Percentiles rank a stretch among this genome's conserved stretches.
phyloP scores from a whole-genome alignment of 2,329 filamentous ascomycete species.

The Sclerotinia glacialis region DNA sequence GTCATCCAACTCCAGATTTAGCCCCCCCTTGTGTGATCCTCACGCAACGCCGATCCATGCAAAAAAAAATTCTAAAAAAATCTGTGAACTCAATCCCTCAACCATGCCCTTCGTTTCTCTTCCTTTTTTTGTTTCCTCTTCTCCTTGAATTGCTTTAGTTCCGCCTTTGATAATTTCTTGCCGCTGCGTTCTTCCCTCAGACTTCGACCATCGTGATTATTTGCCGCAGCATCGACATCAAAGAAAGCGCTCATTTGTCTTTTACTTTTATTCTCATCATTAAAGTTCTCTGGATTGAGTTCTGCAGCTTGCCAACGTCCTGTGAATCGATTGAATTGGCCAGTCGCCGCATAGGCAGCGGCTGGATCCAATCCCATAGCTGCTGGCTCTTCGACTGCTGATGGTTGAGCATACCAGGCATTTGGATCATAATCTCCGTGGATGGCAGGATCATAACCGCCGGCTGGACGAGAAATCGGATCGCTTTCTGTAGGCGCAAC shows the following conservation, averaged over 20 bases:
- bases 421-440: conserved; percentile 96
- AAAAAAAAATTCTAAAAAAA: conserved; percentile 3
- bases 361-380: conserved; percentile 43
- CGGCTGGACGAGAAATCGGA: conserved; percentile 47
- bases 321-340: conserved; percentile 87
- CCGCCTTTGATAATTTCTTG: conserved; percentile 79
- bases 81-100: conserved; percentile 42
- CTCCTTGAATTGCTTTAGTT: conserved; percentile 88
- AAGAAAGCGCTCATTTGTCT: conserved; percentile 94
- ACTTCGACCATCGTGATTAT: conserved; percentile 83
- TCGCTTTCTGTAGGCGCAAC: conserved; percentile 31
- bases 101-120: conserved; percentile 88
- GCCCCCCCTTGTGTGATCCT: not conserved
- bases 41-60: conserved; percentile 5
- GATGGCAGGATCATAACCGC: conserved; percentile 92
- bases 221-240: conserved; percentile 91
- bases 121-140: conserved; percentile 88
- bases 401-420: conserved; percentile 80
- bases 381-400: conserved; percentile 42
- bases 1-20: conserved; percentile 6
- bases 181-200: conserved; percentile 85
- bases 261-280: conserved; percentile 80
- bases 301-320: conserved; percentile 73
- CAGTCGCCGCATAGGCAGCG: conserved; percentile 62
- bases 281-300: conserved; percentile 70